Evolutionary conservation across 2,329 filamentous ascomycete species (phyloP), one percentile per base, ranked within the genome.

Genomic region (Boeremia exigua): DNA sequence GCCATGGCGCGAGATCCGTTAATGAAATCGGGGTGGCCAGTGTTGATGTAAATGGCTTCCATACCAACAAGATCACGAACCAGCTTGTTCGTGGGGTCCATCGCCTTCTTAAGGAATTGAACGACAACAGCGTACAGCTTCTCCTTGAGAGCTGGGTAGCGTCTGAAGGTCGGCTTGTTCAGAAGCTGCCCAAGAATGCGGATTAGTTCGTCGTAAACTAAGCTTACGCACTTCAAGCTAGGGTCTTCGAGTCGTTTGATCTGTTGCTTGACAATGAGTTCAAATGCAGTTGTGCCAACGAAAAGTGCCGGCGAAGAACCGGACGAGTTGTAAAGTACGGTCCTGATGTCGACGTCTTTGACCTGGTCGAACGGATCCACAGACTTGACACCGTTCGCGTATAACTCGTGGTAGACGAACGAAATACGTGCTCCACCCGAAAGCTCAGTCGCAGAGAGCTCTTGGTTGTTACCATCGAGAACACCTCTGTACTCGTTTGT

Each of bases 351-450:
- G 58, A 94, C 88, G 75, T 99, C 95, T 81, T 98, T 99, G 77
- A 98, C 92, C 62, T 93, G 85, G 69, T 99, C 95, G 75, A 99
- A 99, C 32, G 95, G 95, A 77, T 99, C 96, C 38, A 99, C 89
- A 1, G 95, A 93, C 83, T 98, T 98, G 75, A 99, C 86, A 79
- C 95, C 95, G 75, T 98, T 98, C 54, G 92, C 89, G 79, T 99
- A 99, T 14, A 99, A 84, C 77, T 99, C 95, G 79, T 99, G 95
- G 85, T 98, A 99, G 40, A 99, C 95, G 73, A 99, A 99, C 75
- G 92, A 96, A 76, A 99, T 99, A 86, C 95, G 90, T 49, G 95
- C 95, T 81, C 95, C 95, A 61, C 95, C 95, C 6, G 95, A 98
- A 59, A 99, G 84, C 77, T 99, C 95, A 1, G 90, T 86, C 78